Percentiles rank a stretch among this genome's conserved stretches.
Conservation (phyloP, 495 filamentous ascomycete genomes). For the Trichoderma reesei region DNA sequence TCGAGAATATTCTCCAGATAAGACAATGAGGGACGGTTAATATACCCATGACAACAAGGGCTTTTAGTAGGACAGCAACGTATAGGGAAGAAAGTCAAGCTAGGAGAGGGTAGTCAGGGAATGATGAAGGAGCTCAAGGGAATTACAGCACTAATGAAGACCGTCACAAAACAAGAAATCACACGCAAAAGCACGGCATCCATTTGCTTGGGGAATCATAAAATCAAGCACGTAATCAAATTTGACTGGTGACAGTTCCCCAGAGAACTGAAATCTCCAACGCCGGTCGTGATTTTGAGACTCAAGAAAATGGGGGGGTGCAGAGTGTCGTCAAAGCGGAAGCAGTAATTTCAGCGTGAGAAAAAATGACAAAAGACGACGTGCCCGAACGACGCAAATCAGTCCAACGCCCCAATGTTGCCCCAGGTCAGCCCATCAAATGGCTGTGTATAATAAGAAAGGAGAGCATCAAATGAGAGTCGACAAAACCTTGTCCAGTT, state of each 20-base stretch:
- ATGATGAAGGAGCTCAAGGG: not conserved
- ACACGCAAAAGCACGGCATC: conserved; percentile 8
- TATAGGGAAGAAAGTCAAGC: not conserved
- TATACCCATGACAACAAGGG: no score
- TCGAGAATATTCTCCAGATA: no score
- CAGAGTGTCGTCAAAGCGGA: conserved; percentile 3
- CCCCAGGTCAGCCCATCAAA: conserved; percentile 4
- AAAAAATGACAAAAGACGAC: conserved; percentile 9
- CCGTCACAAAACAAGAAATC: conserved; percentile 1
- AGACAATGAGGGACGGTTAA: not conserved
- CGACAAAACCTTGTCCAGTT: conserved; percentile 3
- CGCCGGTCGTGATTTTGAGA: conserved; percentile 8
- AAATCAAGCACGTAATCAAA: conserved; percentile 9
- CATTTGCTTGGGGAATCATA: conserved; percentile 5
- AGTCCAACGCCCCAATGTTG: conserved; percentile 9
- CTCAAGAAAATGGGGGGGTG: conserved; percentile 9
- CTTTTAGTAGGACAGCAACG: not conserved
- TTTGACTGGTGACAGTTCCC: conserved; percentile 9
- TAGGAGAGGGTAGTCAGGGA: not conserved
- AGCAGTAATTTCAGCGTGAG: conserved; percentile 6
- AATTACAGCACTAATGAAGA: not conserved
- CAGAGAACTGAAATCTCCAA: conserved; percentile 9
- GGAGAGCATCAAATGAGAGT: conserved; percentile 7
- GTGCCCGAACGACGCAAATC: conserved; percentile 9
- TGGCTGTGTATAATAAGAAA: conserved; percentile 5